phyloP scores from a whole-genome alignment of 2,329 filamentous ascomycete species.

The Aspergillus clavatus region DNA sequence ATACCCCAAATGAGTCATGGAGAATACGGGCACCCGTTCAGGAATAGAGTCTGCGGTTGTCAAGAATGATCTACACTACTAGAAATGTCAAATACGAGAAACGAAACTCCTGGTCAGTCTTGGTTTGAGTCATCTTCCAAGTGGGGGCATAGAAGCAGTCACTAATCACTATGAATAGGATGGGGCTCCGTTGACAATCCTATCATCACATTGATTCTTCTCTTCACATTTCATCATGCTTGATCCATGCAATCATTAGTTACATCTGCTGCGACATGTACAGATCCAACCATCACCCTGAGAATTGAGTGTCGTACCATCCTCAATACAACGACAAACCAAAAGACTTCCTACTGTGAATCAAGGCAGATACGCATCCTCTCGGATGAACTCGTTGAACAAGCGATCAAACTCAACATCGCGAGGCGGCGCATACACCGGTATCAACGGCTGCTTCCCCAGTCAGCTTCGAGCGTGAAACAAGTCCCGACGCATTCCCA shows the following conservation, averaged over 20 bases:
- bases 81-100: no score
- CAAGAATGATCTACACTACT: no score
- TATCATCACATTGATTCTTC: no score
- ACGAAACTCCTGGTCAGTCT: no score
- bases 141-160: not conserved
- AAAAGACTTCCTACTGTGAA: not conserved
- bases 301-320: not conserved
- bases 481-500: not conserved
- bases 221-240: no score
- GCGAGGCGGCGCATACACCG: not conserved
- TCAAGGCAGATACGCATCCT: not conserved
- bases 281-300: not conserved
- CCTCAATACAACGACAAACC: not conserved
- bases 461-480: not conserved
- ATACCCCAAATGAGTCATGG: not conserved
- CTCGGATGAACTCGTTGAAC: not conserved
- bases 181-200: no score
- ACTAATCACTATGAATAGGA: no score
- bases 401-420: not conserved
- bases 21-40: not conserved
- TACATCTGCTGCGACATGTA: no score
- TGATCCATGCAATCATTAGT: no score
- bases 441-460: not conserved
- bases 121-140: not conserved
- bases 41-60: not conserved